Conservation (phyloP, 2,329 filamentous ascomycete genomes). For the Colletotrichum tanaceti region DNA sequence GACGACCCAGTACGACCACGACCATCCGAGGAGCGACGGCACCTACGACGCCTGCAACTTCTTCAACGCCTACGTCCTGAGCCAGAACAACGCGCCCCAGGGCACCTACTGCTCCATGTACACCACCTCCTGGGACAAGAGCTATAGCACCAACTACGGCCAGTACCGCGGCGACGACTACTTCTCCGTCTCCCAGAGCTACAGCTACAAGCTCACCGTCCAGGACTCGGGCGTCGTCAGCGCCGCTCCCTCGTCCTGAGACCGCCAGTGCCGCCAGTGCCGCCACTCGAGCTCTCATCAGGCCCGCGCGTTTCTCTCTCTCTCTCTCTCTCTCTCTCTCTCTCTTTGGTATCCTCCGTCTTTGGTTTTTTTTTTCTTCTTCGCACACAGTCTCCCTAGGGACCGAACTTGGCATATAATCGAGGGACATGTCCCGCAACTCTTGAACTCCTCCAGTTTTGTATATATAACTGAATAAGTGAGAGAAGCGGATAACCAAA, state of each 20-base stretch:
- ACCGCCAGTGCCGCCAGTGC: too few species aligned
- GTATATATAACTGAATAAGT: background rate
- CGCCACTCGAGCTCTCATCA: too few species aligned
- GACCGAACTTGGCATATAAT: too few species aligned
- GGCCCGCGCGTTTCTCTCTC: background rate
- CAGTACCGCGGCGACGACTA: slow-evolving; percentile 25
- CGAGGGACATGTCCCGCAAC: background rate
- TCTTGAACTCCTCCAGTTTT: background rate
- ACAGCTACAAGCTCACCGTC: slow-evolving; percentile 16
- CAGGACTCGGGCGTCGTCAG: background rate
- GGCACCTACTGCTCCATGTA: slow-evolving; percentile 34
- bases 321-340: too few species aligned
- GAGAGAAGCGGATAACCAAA: background rate
- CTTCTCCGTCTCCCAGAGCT: slow-evolving; percentile 33
- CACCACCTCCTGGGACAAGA: slow-evolving; percentile 25
- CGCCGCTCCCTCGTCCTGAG: background rate
- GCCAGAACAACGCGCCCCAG: slow-evolving; percentile 13
- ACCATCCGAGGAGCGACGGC: slow-evolving; percentile 25
- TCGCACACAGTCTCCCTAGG: background rate
- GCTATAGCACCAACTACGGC: slow-evolving; percentile 35
- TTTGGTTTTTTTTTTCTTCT: too few species aligned
- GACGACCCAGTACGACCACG: slow-evolving; percentile 22
- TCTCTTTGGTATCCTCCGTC: background rate
- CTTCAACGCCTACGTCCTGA: slow-evolving; percentile 33
- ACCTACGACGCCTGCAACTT: slow-evolving; percentile 37